Base-by-base conservation (phyloP, 2,329 filamentous ascomycete genomes). In the Epichloe sylvatica region DNA sequence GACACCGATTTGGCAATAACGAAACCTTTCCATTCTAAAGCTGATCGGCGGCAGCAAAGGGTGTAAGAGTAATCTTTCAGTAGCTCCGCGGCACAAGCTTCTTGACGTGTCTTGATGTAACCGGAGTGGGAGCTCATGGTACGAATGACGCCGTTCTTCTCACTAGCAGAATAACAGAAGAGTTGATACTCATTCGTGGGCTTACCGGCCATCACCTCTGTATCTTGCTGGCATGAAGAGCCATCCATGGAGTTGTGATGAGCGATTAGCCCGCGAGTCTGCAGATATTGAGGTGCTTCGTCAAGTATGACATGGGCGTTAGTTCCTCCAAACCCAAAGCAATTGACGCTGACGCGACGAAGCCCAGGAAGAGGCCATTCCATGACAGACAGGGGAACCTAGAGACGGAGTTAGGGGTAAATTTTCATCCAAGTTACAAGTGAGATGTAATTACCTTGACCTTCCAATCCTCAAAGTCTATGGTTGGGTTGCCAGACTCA, bases 281-380 rank as follows among this genome's bases (percentile, higher is more conserved):
- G 53, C 5, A 74, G 56, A 48, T 71, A 72, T 17, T 63, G 61
- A 3, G 66, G 62, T 3, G 70, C 69, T 49, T 74, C 72, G 40
- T 77, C 74, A 44, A 77, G 52, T 38, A 77, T 70, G 1, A 72
- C 67, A 53, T 80, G 76, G 1, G 70, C 71, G 46, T 78, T 78
- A 3, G 75, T 76, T 39, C 77, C 77, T 1, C 77, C 77, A 55
- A 75, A 79, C 2, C 77, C 76, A 54, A 79, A 80, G 51, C 70
- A 75, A 55, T 78, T 79, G 53, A 80, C 67, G 51, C 72, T 75
- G 40, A 70, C 71, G 19, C 76, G 70, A 1, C 73, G 69, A 13
- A 70, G 60, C 9, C 72, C 69, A 0, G 61, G 45, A 1, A 65
- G 46, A 0, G 73, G 73, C 72, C 73, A 76, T 19, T 66, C 57